Conservation (phyloP, 1,284 basidiomycete genomes). For the Mycena citricolor region DNA sequence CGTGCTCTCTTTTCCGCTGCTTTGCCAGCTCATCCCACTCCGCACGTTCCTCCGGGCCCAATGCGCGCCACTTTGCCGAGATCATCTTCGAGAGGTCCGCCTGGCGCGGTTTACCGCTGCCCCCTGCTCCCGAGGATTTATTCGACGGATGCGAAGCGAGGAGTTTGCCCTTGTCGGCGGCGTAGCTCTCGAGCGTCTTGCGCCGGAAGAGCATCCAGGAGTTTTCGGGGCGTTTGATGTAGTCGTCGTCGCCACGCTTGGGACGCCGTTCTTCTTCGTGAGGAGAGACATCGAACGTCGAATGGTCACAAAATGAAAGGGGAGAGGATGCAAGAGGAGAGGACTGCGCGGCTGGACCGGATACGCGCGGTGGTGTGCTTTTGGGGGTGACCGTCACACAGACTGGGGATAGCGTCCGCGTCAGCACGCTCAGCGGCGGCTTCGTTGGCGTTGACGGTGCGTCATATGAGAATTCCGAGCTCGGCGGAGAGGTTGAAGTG, state of each 20-base stretch:
- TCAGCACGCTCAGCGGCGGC: constrained; percentile 8
- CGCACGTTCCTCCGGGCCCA: constrained; percentile 27
- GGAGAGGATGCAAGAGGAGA: constrained; percentile 3
- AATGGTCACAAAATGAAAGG: not conserved
- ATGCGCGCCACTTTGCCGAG: constrained; percentile 17
- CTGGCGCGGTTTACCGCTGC: constrained; percentile 22
- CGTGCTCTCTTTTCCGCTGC: constrained; percentile 26
- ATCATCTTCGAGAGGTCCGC: constrained; percentile 24
- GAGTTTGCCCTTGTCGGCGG: no score
- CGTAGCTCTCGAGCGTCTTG: constrained; percentile 69
- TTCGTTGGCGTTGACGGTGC: no score
- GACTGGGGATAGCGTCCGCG: constrained; percentile 12
- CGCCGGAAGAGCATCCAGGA: constrained; percentile 79
- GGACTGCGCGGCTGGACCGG: no score
- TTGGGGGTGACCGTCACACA: not conserved
- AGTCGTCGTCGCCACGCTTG: constrained; percentile 76
- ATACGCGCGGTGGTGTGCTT: no score
- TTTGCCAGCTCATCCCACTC: constrained; percentile 25
- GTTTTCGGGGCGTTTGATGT: constrained; percentile 79
- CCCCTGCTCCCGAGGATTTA: no score
- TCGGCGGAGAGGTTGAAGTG: no score
- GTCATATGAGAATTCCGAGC: no score
- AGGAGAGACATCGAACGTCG: no score
- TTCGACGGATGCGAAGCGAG: no score
- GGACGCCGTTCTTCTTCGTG: no score